phyloP scores from a whole-genome alignment of 75 land plant species.

The Selaginella moellendorffii region DNA sequence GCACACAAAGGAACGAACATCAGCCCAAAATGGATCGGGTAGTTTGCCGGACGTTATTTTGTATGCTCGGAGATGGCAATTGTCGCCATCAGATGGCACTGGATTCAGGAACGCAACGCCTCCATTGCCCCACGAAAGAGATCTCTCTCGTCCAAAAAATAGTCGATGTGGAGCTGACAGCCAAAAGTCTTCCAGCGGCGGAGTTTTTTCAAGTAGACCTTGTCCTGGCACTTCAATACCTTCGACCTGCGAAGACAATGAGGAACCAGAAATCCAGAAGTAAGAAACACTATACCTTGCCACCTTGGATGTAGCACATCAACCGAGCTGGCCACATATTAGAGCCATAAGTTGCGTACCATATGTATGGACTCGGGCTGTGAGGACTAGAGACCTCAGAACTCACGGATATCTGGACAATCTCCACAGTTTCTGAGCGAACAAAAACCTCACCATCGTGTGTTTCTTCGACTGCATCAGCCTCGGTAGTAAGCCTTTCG shows the following conservation, averaged over 20 bases:
- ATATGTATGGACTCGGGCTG: conserved; percentile 26
- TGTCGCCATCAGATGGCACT: conserved; percentile 13
- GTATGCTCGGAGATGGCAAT: conserved; percentile 47
- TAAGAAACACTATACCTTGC: no score
- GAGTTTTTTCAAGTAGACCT: conserved; percentile 50
- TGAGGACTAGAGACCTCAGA: no score
- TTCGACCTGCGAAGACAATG: no score
- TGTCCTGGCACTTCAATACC: conserved; percentile 49
- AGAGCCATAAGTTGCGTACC: conserved; percentile 91
- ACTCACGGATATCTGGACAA: no score
- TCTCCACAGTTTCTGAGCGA: no score
- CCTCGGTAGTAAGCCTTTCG: no score
- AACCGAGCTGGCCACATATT: conserved; percentile 73
- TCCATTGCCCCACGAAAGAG: conserved; percentile 73
- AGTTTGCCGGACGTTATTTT: conserved; percentile 91
- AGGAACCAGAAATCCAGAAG: no score
- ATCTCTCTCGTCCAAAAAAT: conserved; percentile 55
- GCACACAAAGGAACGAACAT: conserved; percentile 15
- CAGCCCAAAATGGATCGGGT: not conserved
- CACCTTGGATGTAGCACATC: conserved; percentile 81
- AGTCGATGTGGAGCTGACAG: conserved; percentile 45
- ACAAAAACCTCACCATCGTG: no score
- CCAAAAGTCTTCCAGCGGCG: conserved; percentile 53
- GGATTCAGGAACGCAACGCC: conserved; percentile 93
- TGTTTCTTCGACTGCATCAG: no score